Conservation (phyloP, 2,329 filamentous ascomycete species). For the Magnaporthiopsis incrustans region DNA sequence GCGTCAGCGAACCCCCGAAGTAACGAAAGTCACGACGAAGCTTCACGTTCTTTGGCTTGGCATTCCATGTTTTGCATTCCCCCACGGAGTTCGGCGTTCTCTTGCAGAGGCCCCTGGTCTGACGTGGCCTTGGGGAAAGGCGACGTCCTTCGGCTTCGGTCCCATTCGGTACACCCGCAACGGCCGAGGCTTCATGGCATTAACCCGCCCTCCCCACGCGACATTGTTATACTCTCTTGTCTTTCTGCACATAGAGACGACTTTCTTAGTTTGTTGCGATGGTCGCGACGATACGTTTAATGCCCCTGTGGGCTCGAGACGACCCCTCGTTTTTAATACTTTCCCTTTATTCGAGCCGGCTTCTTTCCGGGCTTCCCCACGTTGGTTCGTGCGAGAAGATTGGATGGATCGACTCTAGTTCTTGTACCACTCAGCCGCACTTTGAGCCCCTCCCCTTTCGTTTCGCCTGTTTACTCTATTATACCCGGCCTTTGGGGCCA, state of each 20-base stretch:
- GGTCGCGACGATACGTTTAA: conserved; percentile 27
- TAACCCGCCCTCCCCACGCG: conserved; percentile 9
- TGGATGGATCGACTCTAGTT: conserved; percentile 13
- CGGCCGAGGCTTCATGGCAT: background rate
- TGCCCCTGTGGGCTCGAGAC: conserved; percentile 12
- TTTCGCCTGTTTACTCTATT: conserved; percentile 29
- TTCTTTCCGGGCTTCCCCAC: background rate
- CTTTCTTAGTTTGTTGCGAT: conserved; percentile 15
- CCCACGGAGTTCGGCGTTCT: conserved; percentile 20
- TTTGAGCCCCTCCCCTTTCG: conserved; percentile 23
- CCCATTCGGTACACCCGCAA: background rate
- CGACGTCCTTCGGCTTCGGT: background rate
- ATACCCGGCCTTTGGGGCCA: conserved; percentile 28
- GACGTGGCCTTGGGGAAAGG: background rate
- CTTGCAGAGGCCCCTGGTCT: background rate
- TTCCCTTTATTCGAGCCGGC: background rate
- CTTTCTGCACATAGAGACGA: conserved; percentile 23
- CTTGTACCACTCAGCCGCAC: conserved; percentile 17
- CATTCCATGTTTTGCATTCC: conserved; percentile 19
- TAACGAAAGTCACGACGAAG: conserved; percentile 22
- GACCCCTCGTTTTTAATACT: background rate
- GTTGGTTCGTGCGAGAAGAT: background rate
- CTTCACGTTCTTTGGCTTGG: conserved; percentile 16
- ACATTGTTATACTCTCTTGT: conserved; percentile 10
- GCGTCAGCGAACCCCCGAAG: conserved; percentile 15